Evolutionary conservation across 352 stramenopile species (phyloP).

Genomic region (Chrysophaeum taylorii): DNA sequence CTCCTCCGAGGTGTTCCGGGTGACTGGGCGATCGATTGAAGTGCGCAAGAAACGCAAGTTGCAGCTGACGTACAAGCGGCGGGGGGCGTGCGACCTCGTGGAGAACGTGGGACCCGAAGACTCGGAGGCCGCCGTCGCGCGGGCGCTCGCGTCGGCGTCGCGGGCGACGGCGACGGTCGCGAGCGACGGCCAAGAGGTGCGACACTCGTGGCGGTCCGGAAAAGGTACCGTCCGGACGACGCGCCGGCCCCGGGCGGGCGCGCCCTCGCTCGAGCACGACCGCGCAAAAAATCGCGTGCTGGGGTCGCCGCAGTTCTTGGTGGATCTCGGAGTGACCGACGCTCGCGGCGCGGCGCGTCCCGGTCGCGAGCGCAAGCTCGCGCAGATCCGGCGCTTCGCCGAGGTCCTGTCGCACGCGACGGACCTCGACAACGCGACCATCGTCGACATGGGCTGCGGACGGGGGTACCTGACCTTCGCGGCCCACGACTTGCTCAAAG

Average conservation of each 20-base stretch:
- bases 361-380: not conserved
- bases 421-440: not conserved
- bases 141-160: not conserved
- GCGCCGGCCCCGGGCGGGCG: too few relatives aligned
- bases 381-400: not conserved
- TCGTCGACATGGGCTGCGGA: constrained; percentile 55
- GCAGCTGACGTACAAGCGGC: constrained; percentile 5
- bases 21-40: too few relatives aligned
- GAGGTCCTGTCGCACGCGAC: not conserved
- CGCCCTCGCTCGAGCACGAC: not conserved
- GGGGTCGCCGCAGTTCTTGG: not conserved
- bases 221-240: not conserved
- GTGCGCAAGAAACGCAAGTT: not conserved
- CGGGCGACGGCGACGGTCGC: not conserved
- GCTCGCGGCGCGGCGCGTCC: not conserved
- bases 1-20: too few relatives aligned
- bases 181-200: too few relatives aligned
- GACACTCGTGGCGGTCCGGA: too few relatives aligned
- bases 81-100: not conserved
- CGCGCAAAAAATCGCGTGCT: not conserved
- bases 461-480: constrained; percentile 58
- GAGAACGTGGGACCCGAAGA: not conserved
- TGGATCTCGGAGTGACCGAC: not conserved
- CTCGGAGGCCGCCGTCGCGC: not conserved
- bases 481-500: constrained; percentile 43